phyloP scores from a whole-genome alignment of 176 grass and related monocot species.

The Elaeis guineensis region DNA sequence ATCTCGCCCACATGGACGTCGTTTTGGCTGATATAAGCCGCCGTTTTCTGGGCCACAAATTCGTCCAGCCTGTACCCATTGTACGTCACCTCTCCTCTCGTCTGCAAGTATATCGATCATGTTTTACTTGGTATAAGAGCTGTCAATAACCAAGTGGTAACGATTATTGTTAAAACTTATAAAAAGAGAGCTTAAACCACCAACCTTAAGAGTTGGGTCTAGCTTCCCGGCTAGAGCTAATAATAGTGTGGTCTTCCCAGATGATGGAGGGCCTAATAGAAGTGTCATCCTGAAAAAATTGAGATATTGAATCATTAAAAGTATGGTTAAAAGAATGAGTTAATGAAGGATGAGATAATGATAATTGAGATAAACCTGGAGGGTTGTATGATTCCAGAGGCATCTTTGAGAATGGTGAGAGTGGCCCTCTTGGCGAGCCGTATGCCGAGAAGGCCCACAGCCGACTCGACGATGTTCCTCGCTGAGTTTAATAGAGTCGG shows the following conservation, averaged over 20 bases:
- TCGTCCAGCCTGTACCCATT: conserved; percentile 56
- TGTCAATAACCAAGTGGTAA: too few species aligned
- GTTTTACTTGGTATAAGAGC: too few species aligned
- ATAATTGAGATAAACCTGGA: conserved; percentile 26
- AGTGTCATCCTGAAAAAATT: conserved; percentile 63
- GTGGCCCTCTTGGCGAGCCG: conserved; percentile 48
- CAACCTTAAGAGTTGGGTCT: conserved; percentile 41
- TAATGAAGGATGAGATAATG: not conserved
- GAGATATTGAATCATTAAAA: not conserved
- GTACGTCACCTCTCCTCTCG: conserved; percentile 56
- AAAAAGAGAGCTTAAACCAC: not conserved
- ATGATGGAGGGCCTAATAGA: conserved; percentile 85
- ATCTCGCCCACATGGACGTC: conserved; percentile 92
- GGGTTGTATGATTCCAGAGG: conserved; percentile 54
- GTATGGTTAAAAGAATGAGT: not conserved
- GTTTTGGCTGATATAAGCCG: conserved; percentile 95
- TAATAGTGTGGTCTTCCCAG: conserved; percentile 88
- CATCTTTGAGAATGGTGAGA: conserved; percentile 51
- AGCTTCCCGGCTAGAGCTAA: conserved; percentile 86
- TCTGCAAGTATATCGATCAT: conserved; percentile 6
- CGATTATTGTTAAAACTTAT: not conserved
- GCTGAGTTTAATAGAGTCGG: conserved; percentile 71
- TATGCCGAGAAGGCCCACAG: conserved; percentile 36
- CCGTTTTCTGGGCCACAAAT: conserved; percentile 96
- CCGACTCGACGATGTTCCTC: conserved; percentile 57